phyloP scores from a whole-genome alignment of 768 basidiomycete genomes.

The Pleurotus platypus region DNA sequence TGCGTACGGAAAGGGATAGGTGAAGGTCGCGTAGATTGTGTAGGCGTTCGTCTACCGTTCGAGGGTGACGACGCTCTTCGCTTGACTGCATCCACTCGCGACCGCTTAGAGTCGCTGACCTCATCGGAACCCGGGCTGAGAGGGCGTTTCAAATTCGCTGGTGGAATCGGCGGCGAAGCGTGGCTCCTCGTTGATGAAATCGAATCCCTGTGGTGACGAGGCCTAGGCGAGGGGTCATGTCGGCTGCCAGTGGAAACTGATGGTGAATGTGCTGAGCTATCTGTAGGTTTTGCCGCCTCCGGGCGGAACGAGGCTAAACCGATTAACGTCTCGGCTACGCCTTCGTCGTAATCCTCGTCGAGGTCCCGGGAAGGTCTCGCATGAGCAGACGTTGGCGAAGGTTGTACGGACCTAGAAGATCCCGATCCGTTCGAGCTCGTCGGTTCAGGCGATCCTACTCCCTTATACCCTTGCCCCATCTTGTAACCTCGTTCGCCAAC shows the following conservation, averaged over 20 bases:
- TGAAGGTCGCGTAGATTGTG: constrained; percentile 61
- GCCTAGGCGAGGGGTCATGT: constrained; percentile 46
- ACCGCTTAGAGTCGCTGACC: constrained; percentile 50
- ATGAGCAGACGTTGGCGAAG: constrained; percentile 63
- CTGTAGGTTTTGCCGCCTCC: constrained; percentile 27
- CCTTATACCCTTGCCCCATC: constrained; percentile 28
- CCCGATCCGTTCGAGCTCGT: constrained; percentile 64
- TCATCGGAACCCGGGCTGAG: constrained; percentile 69
- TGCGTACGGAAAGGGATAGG: constrained; percentile 75
- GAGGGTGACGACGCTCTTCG: constrained; percentile 51
- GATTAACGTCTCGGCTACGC: constrained; percentile 80
- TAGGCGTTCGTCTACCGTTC: constrained; percentile 47
- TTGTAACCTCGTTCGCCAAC: constrained; percentile 23
- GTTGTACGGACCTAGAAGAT: constrained; percentile 65
- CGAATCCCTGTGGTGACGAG: constrained; percentile 60
- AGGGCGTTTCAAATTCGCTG: constrained; percentile 57
- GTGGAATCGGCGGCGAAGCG: constrained; percentile 52
- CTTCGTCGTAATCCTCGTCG: constrained; percentile 93
- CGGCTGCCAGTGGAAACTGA: constrained; percentile 57
- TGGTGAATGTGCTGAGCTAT: constrained; percentile 46
- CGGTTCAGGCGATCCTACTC: constrained; percentile 55
- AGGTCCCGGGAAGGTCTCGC: constrained; percentile 62
- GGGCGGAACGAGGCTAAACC: constrained; percentile 49
- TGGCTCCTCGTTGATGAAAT: constrained; percentile 65
- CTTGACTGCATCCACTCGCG: constrained; percentile 52